Conservation (phyloP, 2,329 filamentous ascomycete species). For the Tolypocladium nubicola region DNA sequence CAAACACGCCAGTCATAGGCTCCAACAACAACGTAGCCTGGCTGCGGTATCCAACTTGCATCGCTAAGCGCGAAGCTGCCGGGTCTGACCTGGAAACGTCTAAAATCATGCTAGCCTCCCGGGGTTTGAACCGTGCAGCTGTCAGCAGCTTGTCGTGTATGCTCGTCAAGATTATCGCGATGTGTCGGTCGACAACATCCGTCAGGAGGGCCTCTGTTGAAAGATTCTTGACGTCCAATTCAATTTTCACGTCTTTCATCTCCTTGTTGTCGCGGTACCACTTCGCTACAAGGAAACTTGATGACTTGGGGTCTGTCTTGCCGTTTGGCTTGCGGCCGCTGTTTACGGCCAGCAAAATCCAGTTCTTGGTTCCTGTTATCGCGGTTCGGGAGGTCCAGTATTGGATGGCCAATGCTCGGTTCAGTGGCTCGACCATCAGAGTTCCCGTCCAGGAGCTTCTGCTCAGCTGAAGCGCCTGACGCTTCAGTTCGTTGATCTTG, state of each 20-base stretch:
- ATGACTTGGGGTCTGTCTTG: conserved; percentile 27
- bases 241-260: conserved; percentile 55
- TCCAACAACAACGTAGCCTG: conserved; percentile 58
- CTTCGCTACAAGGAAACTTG: conserved; percentile 51
- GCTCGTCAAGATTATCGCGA: conserved; percentile 57
- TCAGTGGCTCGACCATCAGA: conserved; percentile 66
- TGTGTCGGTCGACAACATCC: conserved; percentile 64
- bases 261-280: conserved; percentile 84
- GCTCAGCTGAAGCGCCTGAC: conserved; percentile 63
- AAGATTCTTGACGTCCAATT: conserved; percentile 54
- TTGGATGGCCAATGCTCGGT: conserved; percentile 75
- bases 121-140: conserved; percentile 50
- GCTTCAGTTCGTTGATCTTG: conserved; percentile 74
- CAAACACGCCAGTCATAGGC: conserved; percentile 66
- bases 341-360: conserved; percentile 78
- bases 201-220: conserved; percentile 67
- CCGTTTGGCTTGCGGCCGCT: conserved; percentile 45
- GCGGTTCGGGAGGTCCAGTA: conserved; percentile 65
- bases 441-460: conserved; percentile 68
- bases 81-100: conserved; percentile 50
- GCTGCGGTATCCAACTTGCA: conserved; percentile 58
- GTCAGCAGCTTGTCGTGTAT: conserved; percentile 51
- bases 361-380: conserved; percentile 60
- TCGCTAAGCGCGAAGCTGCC: conserved; percentile 53
- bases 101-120: conserved; percentile 48